Percentiles rank a stretch among this genome's conserved stretches.
Evolutionary conservation across 2,329 filamentous ascomycete genomes (phyloP).

Genomic region (Penicillium palitans): DNA sequence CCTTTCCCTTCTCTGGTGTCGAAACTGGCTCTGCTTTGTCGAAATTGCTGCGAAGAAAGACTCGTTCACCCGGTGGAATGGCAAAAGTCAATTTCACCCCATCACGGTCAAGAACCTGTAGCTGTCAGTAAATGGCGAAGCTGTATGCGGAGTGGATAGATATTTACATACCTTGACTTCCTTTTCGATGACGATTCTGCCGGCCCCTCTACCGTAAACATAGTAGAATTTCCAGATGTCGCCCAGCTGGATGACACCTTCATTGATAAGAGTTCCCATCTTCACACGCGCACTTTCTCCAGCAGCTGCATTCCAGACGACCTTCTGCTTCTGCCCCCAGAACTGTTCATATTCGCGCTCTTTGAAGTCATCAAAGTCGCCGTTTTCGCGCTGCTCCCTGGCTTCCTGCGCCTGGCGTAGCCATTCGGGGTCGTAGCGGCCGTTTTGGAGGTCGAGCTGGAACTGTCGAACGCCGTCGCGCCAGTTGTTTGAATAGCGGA

Average conservation of each 20-base stretch:
- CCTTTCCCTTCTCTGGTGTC: background rate
- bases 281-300: slow-evolving; percentile 47
- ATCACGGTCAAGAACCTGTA: slow-evolving; percentile 38
- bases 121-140: background rate
- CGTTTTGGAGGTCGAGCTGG: slow-evolving; percentile 56
- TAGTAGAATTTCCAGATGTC: slow-evolving; percentile 46
- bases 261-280: slow-evolving; percentile 37
- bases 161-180: slow-evolving; percentile 41
- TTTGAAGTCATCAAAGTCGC: slow-evolving; percentile 59
- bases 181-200: slow-evolving; percentile 42
- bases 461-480: slow-evolving; percentile 56
- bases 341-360: slow-evolving; percentile 55
- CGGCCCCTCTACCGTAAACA: slow-evolving; percentile 28
- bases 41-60: slow-evolving; percentile 30
- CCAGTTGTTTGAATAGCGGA: slow-evolving; percentile 51
- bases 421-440: slow-evolving; percentile 60
- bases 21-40: background rate
- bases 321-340: slow-evolving; percentile 58
- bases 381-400: slow-evolving; percentile 51
- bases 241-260: slow-evolving; percentile 39
- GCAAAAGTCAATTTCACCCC: slow-evolving; percentile 37
- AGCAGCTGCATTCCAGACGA: slow-evolving; percentile 34
- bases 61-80: slow-evolving; percentile 41
- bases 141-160: background rate
- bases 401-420: slow-evolving; percentile 56